Evolutionary conservation across 495 filamentous ascomycete species (phyloP), one percentile per base, ranked within the genome.

Genomic region (Amniculicola lignicola): DNA sequence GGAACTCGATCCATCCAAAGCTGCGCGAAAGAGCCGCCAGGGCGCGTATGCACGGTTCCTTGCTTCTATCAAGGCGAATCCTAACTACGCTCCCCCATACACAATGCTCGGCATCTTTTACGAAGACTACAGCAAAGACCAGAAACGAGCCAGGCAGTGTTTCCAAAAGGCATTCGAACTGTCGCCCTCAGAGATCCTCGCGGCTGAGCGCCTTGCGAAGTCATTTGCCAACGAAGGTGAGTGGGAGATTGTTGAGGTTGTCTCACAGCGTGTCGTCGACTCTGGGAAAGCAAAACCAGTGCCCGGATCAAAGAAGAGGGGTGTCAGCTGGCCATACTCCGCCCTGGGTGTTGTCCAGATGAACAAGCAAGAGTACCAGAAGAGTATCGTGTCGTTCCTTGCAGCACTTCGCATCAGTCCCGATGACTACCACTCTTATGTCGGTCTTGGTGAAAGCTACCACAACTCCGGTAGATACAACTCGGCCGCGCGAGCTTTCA

Each of bases 161-260:
- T 99, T 97, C 64, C 89, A 96, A 63, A 96, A 96, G 67, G 93
- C 93, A 0, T 92, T 99, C 42, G 93, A 99, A 67, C 74, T 97
- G 9, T 99, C 94, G 0, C 69, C 90, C 0, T 82, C 88, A 0
- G 94, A 99, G 67, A 81, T 95, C 1, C 77, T 86, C 62, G 89
- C 93, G 39, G 93, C 93, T 2, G 88, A 97, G 69, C 81, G 89
- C 23, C 81, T 99, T 10, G 89, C 92, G 9, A 77, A 78, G 36
- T 81, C 80, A 1, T 99, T 95, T 64, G 90, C 94, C 0, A 84
- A 95, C 55, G 83, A 88, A 49, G 81, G 86, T 16, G 93, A 97
- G 61, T 99, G 93, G 93, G 94, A 97, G 49, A 80, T 94, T 23
- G 93, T 99, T 1, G 93, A 97, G 71, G 82, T 89, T 6, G 82